These are phyloP conservation scores for Kodamaea plutei DNA, from an alignment of 1,139 yeast species.

Conservation along the genomic window DNA sequence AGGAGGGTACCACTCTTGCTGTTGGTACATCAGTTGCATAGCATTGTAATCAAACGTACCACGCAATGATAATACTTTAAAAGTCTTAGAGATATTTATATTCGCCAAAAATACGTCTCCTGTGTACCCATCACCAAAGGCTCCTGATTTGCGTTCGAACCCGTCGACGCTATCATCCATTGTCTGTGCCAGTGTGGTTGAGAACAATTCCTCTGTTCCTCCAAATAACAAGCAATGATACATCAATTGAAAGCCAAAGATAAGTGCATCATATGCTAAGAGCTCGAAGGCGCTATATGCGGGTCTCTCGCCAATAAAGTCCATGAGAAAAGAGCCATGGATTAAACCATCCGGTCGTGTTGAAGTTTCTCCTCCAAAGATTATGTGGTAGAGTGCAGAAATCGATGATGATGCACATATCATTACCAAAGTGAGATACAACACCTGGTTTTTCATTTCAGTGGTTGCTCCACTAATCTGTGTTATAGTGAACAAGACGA, in stretches of 20 bases:
- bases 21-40: constrained; percentile 2
- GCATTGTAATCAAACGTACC: constrained; percentile 1
- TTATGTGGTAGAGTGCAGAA: constrained; percentile 25
- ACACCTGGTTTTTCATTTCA: constrained; percentile 25
- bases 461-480: constrained; percentile 17
- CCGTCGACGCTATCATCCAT: constrained; percentile 9
- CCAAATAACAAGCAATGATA: constrained; percentile 30
- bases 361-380: constrained; percentile 24
- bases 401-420: constrained; percentile 24
- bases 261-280: constrained; percentile 24
- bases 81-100: constrained; percentile 23
- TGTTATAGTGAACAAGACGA: constrained; percentile 28
- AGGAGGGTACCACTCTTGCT: background rate
- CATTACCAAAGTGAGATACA: constrained; percentile 14
- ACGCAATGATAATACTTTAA: background rate
- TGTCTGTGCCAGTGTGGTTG: constrained; percentile 6
- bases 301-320: constrained; percentile 39
- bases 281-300: constrained; percentile 27
- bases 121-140: constrained; percentile 34
- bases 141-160: constrained; percentile 14
- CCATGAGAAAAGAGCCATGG: constrained; percentile 36
- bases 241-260: constrained; percentile 27
- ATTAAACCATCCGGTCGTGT: constrained; percentile 18
- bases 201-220: constrained; percentile 25
- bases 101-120: constrained; percentile 35